Conservation (phyloP, 2,329 filamentous ascomycete species). For the Hypocreales sp. region DNA sequence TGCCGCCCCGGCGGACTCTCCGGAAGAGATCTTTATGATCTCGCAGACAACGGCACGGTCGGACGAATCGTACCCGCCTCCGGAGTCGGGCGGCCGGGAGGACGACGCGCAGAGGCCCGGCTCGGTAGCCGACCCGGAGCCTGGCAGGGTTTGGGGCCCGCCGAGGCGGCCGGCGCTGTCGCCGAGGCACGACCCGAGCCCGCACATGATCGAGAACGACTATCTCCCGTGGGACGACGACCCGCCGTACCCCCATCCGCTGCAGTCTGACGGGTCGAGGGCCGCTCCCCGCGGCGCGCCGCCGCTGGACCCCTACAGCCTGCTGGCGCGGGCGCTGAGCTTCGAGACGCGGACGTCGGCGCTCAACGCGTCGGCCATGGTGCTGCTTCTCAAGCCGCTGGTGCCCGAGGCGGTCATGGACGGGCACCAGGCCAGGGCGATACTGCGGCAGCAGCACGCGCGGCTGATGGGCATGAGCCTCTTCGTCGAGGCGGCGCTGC, state of each 20-base stretch:
- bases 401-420: constrained; percentile 40
- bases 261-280: constrained; percentile 5
- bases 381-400: constrained; percentile 42
- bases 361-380: constrained; percentile 43
- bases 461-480: constrained; percentile 43
- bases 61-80: constrained; percentile 15
- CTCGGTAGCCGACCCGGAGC: not conserved
- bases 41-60: constrained; percentile 28
- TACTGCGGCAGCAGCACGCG: constrained; percentile 43
- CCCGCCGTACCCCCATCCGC: constrained; percentile 35
- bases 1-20: constrained; percentile 12
- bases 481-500: constrained; percentile 43
- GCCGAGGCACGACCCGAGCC: constrained; percentile 21
- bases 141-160: constrained; percentile 9
- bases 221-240: constrained; percentile 44
- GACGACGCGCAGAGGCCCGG: constrained; percentile 6
- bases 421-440: constrained; percentile 34
- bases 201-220: constrained; percentile 37
- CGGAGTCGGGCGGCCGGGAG: constrained; percentile 15
- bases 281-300: constrained; percentile 5
- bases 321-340: constrained; percentile 35
- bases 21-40: constrained; percentile 25
- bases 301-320: constrained; percentile 38
- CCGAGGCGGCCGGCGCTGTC: constrained; percentile 10
- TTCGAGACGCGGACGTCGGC: constrained; percentile 42